These are phyloP conservation scores for Fraxinus sp. DNA, from an alignment of 305 asterid species.

Conservation along the genomic window DNA sequence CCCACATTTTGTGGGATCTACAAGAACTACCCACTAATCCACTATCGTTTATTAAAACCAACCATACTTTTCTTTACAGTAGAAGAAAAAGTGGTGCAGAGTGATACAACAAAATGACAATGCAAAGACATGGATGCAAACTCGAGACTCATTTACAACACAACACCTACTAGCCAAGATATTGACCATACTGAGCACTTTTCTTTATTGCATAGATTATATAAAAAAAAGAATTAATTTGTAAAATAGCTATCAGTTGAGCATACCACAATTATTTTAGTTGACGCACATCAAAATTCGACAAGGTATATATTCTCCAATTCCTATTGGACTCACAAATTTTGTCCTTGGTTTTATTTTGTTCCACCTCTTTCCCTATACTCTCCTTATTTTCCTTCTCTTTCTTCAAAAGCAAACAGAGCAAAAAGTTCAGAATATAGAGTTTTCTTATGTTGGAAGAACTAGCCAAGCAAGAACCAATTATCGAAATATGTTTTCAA, in stretches of 20 bases:
- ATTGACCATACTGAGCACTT: neutral
- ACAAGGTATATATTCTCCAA: too few relatives aligned
- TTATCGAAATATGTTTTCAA: too few relatives aligned
- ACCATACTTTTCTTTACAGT: neutral
- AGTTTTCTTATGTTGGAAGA: too few relatives aligned
- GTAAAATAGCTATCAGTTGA: neutral
- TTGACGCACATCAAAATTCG: too few relatives aligned
- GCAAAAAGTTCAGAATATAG: too few relatives aligned
- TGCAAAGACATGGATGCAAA: neutral
- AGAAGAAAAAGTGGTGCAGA: neutral
- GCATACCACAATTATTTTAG: too few relatives aligned
- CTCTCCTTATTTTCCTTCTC: too few relatives aligned
- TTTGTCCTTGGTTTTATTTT: too few relatives aligned
- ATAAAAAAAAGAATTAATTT: neutral
- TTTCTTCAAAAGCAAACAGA: too few relatives aligned
- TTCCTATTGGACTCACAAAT: too few relatives aligned
- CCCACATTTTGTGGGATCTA: neutral
- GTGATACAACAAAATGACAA: neutral
- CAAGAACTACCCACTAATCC: neutral
- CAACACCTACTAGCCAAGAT: neutral
- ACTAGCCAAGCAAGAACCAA: too few relatives aligned
- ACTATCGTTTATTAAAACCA: neutral
- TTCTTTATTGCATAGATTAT: neutral
- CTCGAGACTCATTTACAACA: neutral
- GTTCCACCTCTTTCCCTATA: too few relatives aligned